These are phyloP conservation scores for Craterostigma plantagineum DNA, from an alignment of 257 asterid genomes.

Conservation along the genomic window DNA sequence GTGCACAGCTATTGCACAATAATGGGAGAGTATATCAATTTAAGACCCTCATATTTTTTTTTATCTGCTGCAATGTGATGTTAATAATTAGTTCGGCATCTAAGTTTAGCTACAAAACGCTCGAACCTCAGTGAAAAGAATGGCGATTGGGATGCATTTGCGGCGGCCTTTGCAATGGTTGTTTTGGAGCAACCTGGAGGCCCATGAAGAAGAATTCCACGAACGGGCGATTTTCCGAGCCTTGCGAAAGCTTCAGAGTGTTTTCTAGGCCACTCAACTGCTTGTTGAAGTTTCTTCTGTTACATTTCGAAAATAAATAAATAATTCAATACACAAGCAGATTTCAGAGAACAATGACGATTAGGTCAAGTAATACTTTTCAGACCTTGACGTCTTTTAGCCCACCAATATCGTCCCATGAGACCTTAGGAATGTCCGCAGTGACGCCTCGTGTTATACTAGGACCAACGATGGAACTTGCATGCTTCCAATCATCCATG, in stretches of 20 bases:
- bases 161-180: conserved; percentile 93
- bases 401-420: conserved; percentile 97
- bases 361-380: conserved; percentile 5
- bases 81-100: background rate
- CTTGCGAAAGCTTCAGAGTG: conserved; percentile 52
- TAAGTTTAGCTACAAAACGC: conserved; percentile 3
- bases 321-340: conserved; percentile 8
- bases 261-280: conserved; percentile 96
- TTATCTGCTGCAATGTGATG: background rate
- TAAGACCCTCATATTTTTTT: background rate
- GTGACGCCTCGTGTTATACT: conserved; percentile 91
- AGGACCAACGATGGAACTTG: conserved; percentile 75
- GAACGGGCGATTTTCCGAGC: conserved; percentile 66
- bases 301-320: conserved; percentile 7
- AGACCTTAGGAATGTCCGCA: conserved; percentile 69
- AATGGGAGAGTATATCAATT: background rate
- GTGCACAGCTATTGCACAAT: conserved; percentile 63
- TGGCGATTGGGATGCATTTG: conserved; percentile 88
- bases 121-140: conserved; percentile 82
- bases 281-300: conserved; percentile 94
- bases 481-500: conserved; percentile 59
- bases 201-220: conserved; percentile 90
- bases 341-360: conserved; percentile 1
- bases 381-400: conserved; percentile 68
- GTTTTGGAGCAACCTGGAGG: conserved; percentile 99